Evolutionary conservation across 768 basidiomycete genomes (phyloP).

Genomic region (Pisolithus marmoratus): DNA sequence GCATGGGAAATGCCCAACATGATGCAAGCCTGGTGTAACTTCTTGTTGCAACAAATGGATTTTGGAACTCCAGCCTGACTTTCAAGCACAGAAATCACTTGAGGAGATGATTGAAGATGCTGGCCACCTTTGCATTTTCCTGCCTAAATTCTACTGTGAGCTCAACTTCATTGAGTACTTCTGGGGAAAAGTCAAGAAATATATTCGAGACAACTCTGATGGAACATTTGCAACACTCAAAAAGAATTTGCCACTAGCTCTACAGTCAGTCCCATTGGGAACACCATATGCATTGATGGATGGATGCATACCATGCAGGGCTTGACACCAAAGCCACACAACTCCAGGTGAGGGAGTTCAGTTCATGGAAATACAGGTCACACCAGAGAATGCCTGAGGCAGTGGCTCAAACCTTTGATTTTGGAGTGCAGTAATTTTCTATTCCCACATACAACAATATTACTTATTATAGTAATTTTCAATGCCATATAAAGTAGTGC

Average conservation of each 20-base stretch:
- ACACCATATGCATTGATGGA: slow-evolving; percentile 12
- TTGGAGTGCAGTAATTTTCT: too few relatives aligned
- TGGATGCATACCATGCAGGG: slow-evolving; percentile 10
- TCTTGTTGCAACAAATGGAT: slow-evolving; percentile 28
- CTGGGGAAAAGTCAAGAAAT: slow-evolving; percentile 27
- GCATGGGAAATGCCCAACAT: background rate
- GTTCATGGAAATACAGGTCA: slow-evolving; percentile 11
- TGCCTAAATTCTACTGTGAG: slow-evolving; percentile 11
- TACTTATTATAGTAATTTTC: too few relatives aligned
- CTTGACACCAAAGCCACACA: slow-evolving; percentile 12
- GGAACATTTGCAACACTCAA: slow-evolving; percentile 21
- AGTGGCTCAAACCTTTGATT: slow-evolving; percentile 1
- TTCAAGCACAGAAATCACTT: slow-evolving; percentile 11
- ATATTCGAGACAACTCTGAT: slow-evolving; percentile 18
- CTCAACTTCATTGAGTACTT: slow-evolving; percentile 21
- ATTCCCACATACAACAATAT: too few relatives aligned
- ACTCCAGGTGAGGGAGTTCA: slow-evolving; percentile 6
- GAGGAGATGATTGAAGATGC: slow-evolving; percentile 18
- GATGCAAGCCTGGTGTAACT: background rate
- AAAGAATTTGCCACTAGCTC: slow-evolving; percentile 17
- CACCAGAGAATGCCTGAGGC: slow-evolving; percentile 3
- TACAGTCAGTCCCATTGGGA: slow-evolving; percentile 10
- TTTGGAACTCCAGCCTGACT: background rate
- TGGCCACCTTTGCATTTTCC: slow-evolving; percentile 25
- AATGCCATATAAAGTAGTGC: too few relatives aligned